Conservation (phyloP, 306 rosid species). For the Canavalia ensiformis region DNA sequence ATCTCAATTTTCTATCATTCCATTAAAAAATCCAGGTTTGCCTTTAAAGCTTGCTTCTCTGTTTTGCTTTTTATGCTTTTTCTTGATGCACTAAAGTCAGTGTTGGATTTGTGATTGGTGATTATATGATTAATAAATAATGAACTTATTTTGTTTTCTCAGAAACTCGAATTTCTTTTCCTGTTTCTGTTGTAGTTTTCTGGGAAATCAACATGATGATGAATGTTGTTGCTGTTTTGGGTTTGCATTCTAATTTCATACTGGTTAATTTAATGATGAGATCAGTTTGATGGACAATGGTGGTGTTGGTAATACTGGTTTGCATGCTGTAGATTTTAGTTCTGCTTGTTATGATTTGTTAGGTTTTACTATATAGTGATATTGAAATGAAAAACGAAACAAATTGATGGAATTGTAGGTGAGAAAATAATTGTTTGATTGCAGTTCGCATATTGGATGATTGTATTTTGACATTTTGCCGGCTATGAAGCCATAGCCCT, state of each 20-base stretch:
- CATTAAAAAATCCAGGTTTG: constrained; percentile 54
- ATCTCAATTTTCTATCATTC: constrained; percentile 45
- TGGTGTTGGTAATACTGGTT: constrained; percentile 29
- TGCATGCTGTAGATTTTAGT: not conserved
- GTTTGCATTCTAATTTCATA: not conserved
- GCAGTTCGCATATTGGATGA: not conserved
- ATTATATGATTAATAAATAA: not conserved
- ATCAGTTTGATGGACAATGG: constrained; percentile 22
- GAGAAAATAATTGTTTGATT: not conserved
- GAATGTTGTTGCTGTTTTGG: constrained; percentile 24
- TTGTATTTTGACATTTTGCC: not conserved
- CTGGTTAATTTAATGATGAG: not conserved
- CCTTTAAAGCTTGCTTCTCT: not conserved
- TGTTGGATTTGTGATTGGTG: not conserved
- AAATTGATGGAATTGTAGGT: not conserved
- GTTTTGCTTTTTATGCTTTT: not conserved
- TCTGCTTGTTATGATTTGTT: constrained; percentile 15
- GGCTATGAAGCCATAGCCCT: not conserved
- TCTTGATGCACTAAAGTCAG: not conserved
- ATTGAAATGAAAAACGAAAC: not conserved
- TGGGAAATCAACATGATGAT: not conserved
- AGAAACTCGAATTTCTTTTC: constrained; percentile 7
- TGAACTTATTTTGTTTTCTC: constrained; percentile 2
- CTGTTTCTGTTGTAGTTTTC: constrained; percentile 34
- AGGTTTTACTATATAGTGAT: not conserved